Percentiles rank a stretch among this genome's conserved stretches.
Evolutionary conservation across 768 basidiomycete species (phyloP).

Genomic region (Suillus luteus): DNA sequence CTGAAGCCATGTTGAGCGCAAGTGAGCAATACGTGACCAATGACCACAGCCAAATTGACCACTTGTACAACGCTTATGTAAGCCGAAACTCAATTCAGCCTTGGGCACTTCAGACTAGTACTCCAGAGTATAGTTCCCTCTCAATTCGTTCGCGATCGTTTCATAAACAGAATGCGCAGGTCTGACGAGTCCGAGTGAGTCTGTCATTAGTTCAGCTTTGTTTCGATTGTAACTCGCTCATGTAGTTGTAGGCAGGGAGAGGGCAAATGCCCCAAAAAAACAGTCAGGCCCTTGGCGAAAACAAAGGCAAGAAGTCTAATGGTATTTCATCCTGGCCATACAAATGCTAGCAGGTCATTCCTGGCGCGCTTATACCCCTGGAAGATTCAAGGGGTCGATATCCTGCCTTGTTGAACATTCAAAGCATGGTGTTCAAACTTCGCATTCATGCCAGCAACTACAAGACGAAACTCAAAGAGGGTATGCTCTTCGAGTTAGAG

Average conservation of each 20-base stretch:
- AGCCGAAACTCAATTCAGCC: neutral
- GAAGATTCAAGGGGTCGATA: too few relatives aligned
- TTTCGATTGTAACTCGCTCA: too few relatives aligned
- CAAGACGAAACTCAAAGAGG: neutral
- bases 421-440: neutral
- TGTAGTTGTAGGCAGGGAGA: neutral
- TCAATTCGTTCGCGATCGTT: too few relatives aligned
- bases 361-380: constrained; percentile 9
- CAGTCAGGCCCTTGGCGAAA: neutral
- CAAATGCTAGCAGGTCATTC: neutral
- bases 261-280: neutral
- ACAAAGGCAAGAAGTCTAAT: neutral
- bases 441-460: neutral
- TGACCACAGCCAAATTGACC: neutral
- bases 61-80: neutral
- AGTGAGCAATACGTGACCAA: neutral
- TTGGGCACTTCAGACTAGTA: too few relatives aligned
- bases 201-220: too few relatives aligned
- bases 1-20: constrained; percentile 2
- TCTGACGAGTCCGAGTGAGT: too few relatives aligned
- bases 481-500: neutral
- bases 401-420: too few relatives aligned
- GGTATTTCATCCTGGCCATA: neutral
- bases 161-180: too few relatives aligned
- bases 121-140: too few relatives aligned